Evolutionary conservation across 768 basidiomycete genomes (phyloP), one percentile per base, ranked within the genome.

Genomic region (Chlorophyllum brunneum): DNA sequence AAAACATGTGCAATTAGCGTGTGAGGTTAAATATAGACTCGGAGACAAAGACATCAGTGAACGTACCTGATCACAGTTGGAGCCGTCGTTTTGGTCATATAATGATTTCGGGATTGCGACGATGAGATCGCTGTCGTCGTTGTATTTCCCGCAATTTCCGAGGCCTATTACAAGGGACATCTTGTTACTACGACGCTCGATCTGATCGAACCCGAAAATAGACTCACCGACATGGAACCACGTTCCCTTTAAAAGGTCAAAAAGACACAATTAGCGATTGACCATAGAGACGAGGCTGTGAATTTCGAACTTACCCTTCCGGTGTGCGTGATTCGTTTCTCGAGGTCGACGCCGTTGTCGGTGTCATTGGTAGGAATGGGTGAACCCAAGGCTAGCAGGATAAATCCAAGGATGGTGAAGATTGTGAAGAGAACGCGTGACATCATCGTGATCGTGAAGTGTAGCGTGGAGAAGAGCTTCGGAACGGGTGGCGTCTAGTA

Each of bases 81-180:
- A 65, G 34, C 82, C 85, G 6, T 63, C 55, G 45, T 77, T 76
- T 10, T 61, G 58, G 56, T 75, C 73, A 60, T 82, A 89, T 22
- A 81, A 77, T 1, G 61, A 33, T 23, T 75, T 66, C 13, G 82
- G 73, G 57, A 89, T 76, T 11, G 88, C 88, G 40, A 88, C 75
- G 53, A 90, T 81, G 56, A 69, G 62, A 58, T 83, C 77, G 46
- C 58, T 74, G 62, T 78, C 63, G 30, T 42, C 64, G 62, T 86
- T 77, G 45, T 38, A 48, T 33, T 73, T 58, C 23, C 86, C 86
- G 61, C 88, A 90, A 65, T 86, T 85, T 38, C 85, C 87, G 22
- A 72, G 60, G 27, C 72, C 73, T 74, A 42, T 39, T n/a, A 48
- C 46, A 26, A 51, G 30, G 52, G 24, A 42, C 43, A 54, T 31